Conservation (phyloP, 495 filamentous ascomycete genomes). For the Aspergillus affinis region DNA sequence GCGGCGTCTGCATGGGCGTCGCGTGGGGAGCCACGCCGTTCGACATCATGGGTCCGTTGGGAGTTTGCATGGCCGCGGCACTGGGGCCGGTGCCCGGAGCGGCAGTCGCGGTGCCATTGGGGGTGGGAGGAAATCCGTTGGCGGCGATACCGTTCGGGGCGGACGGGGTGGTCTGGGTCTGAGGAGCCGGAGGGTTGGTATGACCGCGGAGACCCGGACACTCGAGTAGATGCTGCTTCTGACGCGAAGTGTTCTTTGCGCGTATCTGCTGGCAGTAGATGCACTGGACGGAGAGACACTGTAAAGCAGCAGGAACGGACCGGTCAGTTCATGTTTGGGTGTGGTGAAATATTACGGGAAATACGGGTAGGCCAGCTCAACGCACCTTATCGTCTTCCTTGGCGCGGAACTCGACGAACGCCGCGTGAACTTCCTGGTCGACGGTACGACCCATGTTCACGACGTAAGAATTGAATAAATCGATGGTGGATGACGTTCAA, state of each 20-base stretch:
- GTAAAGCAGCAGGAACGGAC: constrained; percentile 23
- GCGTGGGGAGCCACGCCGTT: constrained; percentile 49
- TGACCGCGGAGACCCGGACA: constrained; percentile 52
- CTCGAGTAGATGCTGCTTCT: constrained; percentile 57
- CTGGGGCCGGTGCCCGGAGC: constrained; percentile 34
- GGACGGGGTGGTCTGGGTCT: constrained; percentile 37
- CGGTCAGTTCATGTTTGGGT: constrained; percentile 23
- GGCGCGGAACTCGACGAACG: constrained; percentile 60
- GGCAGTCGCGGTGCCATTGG: constrained; percentile 39
- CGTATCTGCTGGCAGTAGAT: constrained; percentile 60
- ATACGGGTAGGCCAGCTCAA: constrained; percentile 32
- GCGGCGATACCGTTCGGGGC: constrained; percentile 45
- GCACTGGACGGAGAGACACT: constrained; percentile 60
- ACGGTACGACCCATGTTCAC: constrained; percentile 55
- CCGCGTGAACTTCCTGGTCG: constrained; percentile 58
- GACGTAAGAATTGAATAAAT: constrained; percentile 27
- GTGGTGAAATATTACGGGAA: constrained; percentile 48
- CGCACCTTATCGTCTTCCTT: constrained; percentile 62
- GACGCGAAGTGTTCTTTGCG: constrained; percentile 58
- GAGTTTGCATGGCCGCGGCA: constrained; percentile 34
- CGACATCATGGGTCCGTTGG: constrained; percentile 44
- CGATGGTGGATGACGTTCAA: constrained; percentile 25
- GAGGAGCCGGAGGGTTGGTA: constrained; percentile 39
- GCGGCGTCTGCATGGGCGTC: constrained; percentile 44
- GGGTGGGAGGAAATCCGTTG: constrained; percentile 50